Base-by-base conservation (phyloP, 2,329 filamentous ascomycete species). In the Xylaria sp. region DNA sequence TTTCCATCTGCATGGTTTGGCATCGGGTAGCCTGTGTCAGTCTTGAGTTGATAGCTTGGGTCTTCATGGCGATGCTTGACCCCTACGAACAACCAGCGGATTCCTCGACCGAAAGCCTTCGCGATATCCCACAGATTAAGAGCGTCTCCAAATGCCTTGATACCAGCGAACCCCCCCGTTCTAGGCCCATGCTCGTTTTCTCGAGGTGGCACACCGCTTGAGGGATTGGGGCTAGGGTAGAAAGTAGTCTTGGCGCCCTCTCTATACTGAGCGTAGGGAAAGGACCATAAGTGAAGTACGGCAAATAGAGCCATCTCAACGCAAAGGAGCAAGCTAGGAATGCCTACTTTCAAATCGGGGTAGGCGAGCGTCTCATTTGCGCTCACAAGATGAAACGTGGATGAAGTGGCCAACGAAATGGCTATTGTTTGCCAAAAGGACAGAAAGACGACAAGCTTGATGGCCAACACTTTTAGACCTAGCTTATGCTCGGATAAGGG, bases 371-470 rank as follows among this genome's bases (percentile, higher is more conserved):
- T 82, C 1, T 81, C 75, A 43, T 83, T 88, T 0, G 90, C 75
- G 63, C 87, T 77, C 33, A 84, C 84, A 51, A 95, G 80, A 15
- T 88, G 82, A 4, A 90, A 83, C 4, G 83, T 82, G 0, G 86
- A 86, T 9, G 61, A 64, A 0, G 81, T 83, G 63, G 76, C 81
- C 35, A 85, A 68, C 4, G 80, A 83, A 63, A 85, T 83, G 65
- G 80, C 76, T 4, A 80, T 78, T 2, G 75, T 82, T 77, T 97
- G 92, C 92, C 92, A 96, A 76, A 96, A 96, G 35, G 89, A 93
- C 68, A 97, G 83, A 80, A 96, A 96, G 71, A 96, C 92, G 72
- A 96, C 92, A 27, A 96, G 83, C 77, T 96, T 96, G 78, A 97
- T 95, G 71, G 91, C 90, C 19, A 92, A 73, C 25, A 96, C 87